Evolutionary conservation across 257 asterid genomes (phyloP), one percentile per base, ranked within the genome.

Genomic region (Osmanthus fragrans): DNA sequence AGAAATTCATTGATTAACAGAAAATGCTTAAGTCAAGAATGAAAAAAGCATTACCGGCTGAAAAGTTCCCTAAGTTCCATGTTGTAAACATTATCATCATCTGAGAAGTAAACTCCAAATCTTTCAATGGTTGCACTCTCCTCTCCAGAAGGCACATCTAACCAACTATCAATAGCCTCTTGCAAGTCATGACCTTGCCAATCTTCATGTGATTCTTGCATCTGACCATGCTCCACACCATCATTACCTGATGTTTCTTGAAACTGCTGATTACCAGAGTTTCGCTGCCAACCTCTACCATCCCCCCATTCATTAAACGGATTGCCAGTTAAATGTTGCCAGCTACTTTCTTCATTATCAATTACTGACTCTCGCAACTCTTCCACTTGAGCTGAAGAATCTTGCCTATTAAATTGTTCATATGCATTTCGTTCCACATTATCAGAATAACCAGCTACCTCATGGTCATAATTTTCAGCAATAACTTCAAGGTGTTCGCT

Each of bases 51-150:
- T 34, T 82, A 94, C 99, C 97, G 81, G 90, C 96, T 92, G 72
- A 85, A 91, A 74, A 95, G 95, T 79, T 91, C 96, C 87, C 96
- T 89, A 39, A 95, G 87, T 83, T 95, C 99, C 76, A 82, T 81
- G 74, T 76, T 87, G 68, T 76, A 86, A 72, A 68, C 90, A 85
- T 86, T 89, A 66, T 91, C 95, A 84, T 91, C 92, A 73, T 84
- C 90, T 4, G 85, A 84, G 70, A 86, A 83, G 82, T 84, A 86
- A 73, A 83, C 74, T 3, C 87, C 89, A 70, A 64, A 75, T 74
- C 91, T 84, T 74, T 87, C 86, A 64, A 76, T 54, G 66, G 92
- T 72, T 69, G 79, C 80, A 68, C 80, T 88, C 9, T 73, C 92
- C 74, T 85, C 89, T 73, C 78, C 86, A 42, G 94, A 85, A 82